Conservation (phyloP, 2,329 filamentous ascomycete species). For the Parascedosporium putredinis region DNA sequence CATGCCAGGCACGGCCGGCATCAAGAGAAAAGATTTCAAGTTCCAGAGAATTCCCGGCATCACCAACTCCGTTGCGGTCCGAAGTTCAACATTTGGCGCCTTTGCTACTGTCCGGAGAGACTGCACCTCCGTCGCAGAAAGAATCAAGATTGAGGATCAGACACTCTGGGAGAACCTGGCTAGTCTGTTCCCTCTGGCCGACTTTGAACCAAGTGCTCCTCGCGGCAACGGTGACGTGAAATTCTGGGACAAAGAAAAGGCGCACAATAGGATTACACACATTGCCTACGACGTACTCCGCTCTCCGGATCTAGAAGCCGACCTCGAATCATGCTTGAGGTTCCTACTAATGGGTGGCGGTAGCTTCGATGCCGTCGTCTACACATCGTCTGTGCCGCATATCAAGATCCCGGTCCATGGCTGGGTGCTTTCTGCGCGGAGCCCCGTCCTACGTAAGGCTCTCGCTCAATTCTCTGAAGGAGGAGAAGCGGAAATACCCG, state of each 20-base stretch:
- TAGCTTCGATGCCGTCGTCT: slow-evolving; percentile 33
- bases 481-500: slow-evolving; percentile 45
- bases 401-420: slow-evolving; percentile 70
- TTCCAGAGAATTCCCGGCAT: slow-evolving; percentile 85
- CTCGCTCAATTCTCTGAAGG: slow-evolving; percentile 46
- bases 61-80: slow-evolving; percentile 71
- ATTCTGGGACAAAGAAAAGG: slow-evolving; percentile 21
- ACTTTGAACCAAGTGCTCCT: slow-evolving; percentile 39
- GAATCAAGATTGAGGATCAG: slow-evolving; percentile 55
- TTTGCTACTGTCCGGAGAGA: slow-evolving; percentile 83
- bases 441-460: slow-evolving; percentile 52
- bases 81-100: slow-evolving; percentile 81
- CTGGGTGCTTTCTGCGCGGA: slow-evolving; percentile 69
- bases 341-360: slow-evolving; percentile 27
- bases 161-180: slow-evolving; percentile 65
- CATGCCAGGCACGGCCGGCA: slow-evolving; percentile 34
- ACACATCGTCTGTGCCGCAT: slow-evolving; percentile 53
- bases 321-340: slow-evolving; percentile 42
- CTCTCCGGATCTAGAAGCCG: slow-evolving; percentile 55
- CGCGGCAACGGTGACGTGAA: slow-evolving; percentile 32
- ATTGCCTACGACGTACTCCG: slow-evolving; percentile 44
- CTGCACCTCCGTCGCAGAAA: slow-evolving; percentile 65
- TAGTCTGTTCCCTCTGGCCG: slow-evolving; percentile 56
- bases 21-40: slow-evolving; percentile 81
- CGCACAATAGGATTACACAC: slow-evolving; percentile 35